Evolutionary conservation across 495 filamentous ascomycete species (phyloP), one percentile per base, ranked within the genome.

Genomic region (Penicillium daleae): DNA sequence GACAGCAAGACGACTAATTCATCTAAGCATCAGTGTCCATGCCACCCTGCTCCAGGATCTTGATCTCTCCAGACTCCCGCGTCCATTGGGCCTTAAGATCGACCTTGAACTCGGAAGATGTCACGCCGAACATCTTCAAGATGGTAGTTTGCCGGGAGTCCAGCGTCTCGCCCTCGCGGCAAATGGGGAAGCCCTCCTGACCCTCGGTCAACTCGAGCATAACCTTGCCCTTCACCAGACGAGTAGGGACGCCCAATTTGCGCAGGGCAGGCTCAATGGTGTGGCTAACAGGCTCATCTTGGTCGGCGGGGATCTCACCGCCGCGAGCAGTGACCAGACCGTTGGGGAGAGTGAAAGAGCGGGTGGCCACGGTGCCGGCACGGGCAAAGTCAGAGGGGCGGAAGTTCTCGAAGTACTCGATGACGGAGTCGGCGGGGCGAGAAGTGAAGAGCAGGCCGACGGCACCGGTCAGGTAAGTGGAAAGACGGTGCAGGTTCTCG

Each of bases 381-480:
- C 95, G 90, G 52, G 95, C 95, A 65, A 90, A 99, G 79, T 97
- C 93, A 46, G 86, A 80, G 42, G 88, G 86, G 0, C 82, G 74
- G 69, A 90, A 90, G 31, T 73, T 74, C 15, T 79, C 74, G 74
- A 98, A 92, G 78, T 92, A 92, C 33, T 82, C 66, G 24, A 81
- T 71, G 53, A 97, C 86, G 33, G 84, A 77, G 17, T 73, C 66
- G 5, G 90, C 86, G 21, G 81, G 69, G 59, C 90, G 90, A 71
- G 88, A 87, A 59, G 92, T 96, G 83, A 96, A 97, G 65, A 99
- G 83, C 13, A 99, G 85, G 50, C 95, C 95, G 63, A 97, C 91
- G 60, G 89, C 87, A 65, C 95, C 95, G 62, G 79, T 74, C 10
- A 99, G 83, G 79, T 90, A 84, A n/a, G 81, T 76, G 4, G 85